phyloP scores from a whole-genome alignment of 352 stramenopile genomes.

The Elongisporangium anandrum region DNA sequence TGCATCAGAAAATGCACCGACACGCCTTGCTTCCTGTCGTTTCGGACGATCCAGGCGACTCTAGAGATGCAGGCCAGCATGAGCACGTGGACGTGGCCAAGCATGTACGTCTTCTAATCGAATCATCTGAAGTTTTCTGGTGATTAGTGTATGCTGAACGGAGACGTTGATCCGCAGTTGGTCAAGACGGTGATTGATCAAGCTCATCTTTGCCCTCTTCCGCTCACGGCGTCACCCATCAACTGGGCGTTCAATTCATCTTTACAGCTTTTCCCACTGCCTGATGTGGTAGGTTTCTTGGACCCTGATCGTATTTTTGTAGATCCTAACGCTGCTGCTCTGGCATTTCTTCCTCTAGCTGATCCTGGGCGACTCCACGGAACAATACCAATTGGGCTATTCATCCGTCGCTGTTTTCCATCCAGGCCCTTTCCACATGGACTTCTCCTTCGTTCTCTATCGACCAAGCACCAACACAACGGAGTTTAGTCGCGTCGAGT shows the following conservation, averaged over 20 bases:
- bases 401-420: slow-evolving; percentile 79
- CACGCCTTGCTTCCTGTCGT: slow-evolving; percentile 73
- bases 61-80: slow-evolving; percentile 27
- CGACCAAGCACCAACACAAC: slow-evolving; percentile 78
- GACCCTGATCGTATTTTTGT: not conserved
- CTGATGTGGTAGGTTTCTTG: slow-evolving; percentile 69
- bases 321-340: not conserved
- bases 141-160: too few species aligned
- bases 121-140: too few species aligned
- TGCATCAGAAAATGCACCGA: slow-evolving; percentile 90
- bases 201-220: slow-evolving; percentile 90
- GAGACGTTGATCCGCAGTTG: slow-evolving; percentile 31
- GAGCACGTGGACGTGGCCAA: slow-evolving; percentile 74
- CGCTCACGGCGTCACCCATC: slow-evolving; percentile 85
- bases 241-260: slow-evolving; percentile 93
- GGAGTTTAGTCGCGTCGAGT: slow-evolving; percentile 83
- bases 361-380: slow-evolving; percentile 76
- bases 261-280: slow-evolving; percentile 90
- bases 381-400: slow-evolving; percentile 83
- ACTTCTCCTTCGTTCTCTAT: slow-evolving; percentile 86
- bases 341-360: slow-evolving; percentile 18
- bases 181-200: slow-evolving; percentile 90
- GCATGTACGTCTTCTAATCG: slow-evolving; percentile 43
- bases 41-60: slow-evolving; percentile 24
- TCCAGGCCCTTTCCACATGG: slow-evolving; percentile 74